Evolutionary conservation across 1,284 basidiomycete species (phyloP).

Genomic region (Leccinum cinnamomeum): DNA sequence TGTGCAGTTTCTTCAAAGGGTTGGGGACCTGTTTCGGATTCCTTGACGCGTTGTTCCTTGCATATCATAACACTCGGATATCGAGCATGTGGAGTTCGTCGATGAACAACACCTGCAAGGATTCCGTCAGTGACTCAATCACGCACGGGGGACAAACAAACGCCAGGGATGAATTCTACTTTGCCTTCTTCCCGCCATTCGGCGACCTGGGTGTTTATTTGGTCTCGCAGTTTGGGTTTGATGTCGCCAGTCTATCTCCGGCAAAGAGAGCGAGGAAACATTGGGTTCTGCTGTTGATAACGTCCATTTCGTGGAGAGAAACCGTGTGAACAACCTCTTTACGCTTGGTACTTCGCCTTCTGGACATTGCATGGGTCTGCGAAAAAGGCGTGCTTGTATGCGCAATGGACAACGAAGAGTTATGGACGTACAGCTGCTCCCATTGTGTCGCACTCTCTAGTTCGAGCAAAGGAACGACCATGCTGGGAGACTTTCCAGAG

Average conservation of each 20-base stretch:
- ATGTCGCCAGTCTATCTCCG: slow-evolving; percentile 95
- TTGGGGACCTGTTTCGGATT: no score
- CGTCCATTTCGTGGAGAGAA: slow-evolving; percentile 97
- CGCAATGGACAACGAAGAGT: background rate
- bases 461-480: slow-evolving; percentile 92
- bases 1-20: no score
- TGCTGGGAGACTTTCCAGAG: slow-evolving; percentile 96
- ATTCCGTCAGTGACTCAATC: background rate
- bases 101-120: slow-evolving; percentile 78
- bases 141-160: slow-evolving; percentile 43
- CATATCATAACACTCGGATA: slow-evolving; percentile 43
- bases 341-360: slow-evolving; percentile 95
- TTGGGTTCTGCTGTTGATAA: slow-evolving; percentile 98
- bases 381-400: background rate
- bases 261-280: slow-evolving; percentile 79
- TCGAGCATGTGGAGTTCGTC: slow-evolving; percentile 99
- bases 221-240: slow-evolving; percentile 94
- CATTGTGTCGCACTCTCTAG: slow-evolving; percentile 98
- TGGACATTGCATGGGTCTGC: slow-evolving; percentile 94
- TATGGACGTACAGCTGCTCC: slow-evolving; percentile 82
- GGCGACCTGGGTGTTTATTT: slow-evolving; percentile 95
- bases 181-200: slow-evolving; percentile 99
- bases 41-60: no score
- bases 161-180: slow-evolving; percentile 96
- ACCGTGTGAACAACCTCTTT: slow-evolving; percentile 98